Base-by-base conservation (phyloP, 2,329 filamentous ascomycete species). In the Didymella pomorum region DNA sequence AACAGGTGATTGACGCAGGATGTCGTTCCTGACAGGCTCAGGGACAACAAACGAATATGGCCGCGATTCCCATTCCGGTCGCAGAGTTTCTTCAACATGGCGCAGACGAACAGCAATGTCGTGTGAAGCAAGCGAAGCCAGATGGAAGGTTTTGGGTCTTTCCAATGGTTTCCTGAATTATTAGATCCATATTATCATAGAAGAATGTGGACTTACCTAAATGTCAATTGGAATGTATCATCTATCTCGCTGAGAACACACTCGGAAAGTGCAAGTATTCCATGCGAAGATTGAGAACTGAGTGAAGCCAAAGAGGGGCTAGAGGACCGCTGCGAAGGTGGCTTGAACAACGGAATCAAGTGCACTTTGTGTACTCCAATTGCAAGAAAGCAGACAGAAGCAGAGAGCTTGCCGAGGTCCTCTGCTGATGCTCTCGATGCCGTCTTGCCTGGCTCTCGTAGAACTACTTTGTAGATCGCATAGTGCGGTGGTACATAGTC, bases 331-430 rank as follows among this genome's bases (percentile, higher is more conserved):
- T 81, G 82, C 29, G 79, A 80, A 20, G 82, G 79, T 20, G 82
- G 78, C 65, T 87, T 89, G 41, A 86, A 83, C 29, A 89, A 71
- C n/a, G 87, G 87, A 44, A 91, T 82, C 47, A 91, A 68, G 76
- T 91, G 88, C 31, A 91, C 78, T 71, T 88, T 89, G 77, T 90
- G 87, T 29, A 88, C 82, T 20, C 89, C 89, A 70, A 91, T 82
- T 7, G 85, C 88, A 61, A 91, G 81, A 70, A 90, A 90, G 74
- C 86, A 90, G 23, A 89, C 84, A 10, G 84, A 86, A 10, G 87
- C 86, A 37, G 83, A 83, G 26, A 87, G 76, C 68, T 90, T 90
- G 47, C 86, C 82, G 42, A 90, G 73, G 65, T 91, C 88, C 58
- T 91, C 89, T 16, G 84, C 84, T 8, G 88, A 89, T 3, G 86